These are phyloP conservation scores for Brassica cretica DNA, from an alignment of 345 rosid species.

Conservation along the genomic window DNA sequence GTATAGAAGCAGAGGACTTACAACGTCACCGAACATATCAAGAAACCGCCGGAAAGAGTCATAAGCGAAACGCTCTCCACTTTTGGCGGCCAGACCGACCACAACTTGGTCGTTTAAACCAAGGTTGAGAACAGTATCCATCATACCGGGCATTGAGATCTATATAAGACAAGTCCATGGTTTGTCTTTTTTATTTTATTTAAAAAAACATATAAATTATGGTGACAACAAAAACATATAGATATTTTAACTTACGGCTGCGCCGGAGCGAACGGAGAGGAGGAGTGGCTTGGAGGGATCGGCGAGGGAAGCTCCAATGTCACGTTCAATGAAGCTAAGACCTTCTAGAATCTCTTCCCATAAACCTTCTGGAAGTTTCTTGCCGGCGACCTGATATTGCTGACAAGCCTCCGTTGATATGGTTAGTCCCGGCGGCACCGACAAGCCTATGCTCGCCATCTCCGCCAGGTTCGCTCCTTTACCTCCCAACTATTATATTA, in stretches of 20 bases:
- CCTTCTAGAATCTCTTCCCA: constrained; percentile 83
- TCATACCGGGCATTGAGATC: constrained; percentile 99
- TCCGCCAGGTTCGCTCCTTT: constrained; percentile 97
- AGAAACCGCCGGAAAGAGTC: constrained; percentile 90
- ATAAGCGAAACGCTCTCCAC: constrained; percentile 92
- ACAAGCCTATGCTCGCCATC: constrained; percentile 93
- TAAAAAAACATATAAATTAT: neutral
- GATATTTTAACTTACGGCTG: constrained; percentile 61
- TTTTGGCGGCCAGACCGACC: constrained; percentile 66
- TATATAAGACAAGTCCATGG: constrained; percentile 29
- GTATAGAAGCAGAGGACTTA: constrained; percentile 47
- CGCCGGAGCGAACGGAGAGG: constrained; percentile 97
- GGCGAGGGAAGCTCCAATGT: constrained; percentile 81
- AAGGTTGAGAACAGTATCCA: constrained; percentile 98
- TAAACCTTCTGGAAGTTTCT: constrained; percentile 60
- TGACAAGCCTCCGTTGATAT: constrained; percentile 94
- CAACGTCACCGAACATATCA: constrained; percentile 93
- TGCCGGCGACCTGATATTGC: constrained; percentile 67
- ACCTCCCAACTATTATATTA: constrained; percentile 76
- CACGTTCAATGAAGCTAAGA: constrained; percentile 56
- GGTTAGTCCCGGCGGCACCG: constrained; percentile 94
- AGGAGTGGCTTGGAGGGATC: constrained; percentile 84
- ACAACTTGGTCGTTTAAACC: constrained; percentile 88
- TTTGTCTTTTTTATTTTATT: neutral
- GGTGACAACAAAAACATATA: neutral